phyloP scores from a whole-genome alignment of 2,329 filamentous ascomycete genomes.

The Cytospora mali region DNA sequence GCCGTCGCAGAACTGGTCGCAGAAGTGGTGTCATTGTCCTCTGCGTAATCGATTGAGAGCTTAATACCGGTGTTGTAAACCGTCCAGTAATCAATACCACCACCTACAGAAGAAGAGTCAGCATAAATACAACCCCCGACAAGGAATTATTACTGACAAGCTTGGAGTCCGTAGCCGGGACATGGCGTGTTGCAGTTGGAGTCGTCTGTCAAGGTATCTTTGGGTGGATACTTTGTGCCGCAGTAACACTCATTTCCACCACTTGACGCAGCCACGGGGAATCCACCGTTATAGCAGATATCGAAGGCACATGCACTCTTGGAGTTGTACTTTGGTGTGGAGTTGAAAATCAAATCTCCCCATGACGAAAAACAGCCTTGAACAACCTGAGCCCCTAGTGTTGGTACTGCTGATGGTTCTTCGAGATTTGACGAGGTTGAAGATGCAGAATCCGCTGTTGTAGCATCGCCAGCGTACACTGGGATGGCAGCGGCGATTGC shows the following conservation, averaged over 20 bases:
- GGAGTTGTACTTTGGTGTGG: slow-evolving; percentile 38
- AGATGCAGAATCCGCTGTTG: slow-evolving; percentile 18
- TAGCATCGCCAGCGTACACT: slow-evolving; percentile 19
- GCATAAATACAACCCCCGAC: background rate
- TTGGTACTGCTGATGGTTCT: slow-evolving; percentile 42
- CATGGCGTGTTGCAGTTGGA: slow-evolving; percentile 67
- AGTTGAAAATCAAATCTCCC: slow-evolving; percentile 42
- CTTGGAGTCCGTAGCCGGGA: slow-evolving; percentile 61
- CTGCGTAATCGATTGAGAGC: slow-evolving; percentile 42
- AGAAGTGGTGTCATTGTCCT: slow-evolving; percentile 35
- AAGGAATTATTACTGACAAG: slow-evolving; percentile 52
- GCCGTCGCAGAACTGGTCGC: slow-evolving; percentile 37
- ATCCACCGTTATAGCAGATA: slow-evolving; percentile 47
- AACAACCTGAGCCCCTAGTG: slow-evolving; percentile 42
- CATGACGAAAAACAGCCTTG: slow-evolving; percentile 55
- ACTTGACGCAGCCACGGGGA: slow-evolving; percentile 63
- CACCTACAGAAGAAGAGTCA: slow-evolving; percentile 47
- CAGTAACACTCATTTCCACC: slow-evolving; percentile 71
- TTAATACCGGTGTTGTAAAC: slow-evolving; percentile 55
- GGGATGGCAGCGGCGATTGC: slow-evolving; percentile 17
- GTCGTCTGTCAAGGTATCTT: slow-evolving; percentile 56
- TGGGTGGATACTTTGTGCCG: slow-evolving; percentile 67
- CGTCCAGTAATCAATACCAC: slow-evolving; percentile 53
- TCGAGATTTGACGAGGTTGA: slow-evolving; percentile 37
- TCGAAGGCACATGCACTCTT: slow-evolving; percentile 46